These are phyloP conservation scores for Boletus subparvulus DNA, from an alignment of 768 basidiomycete genomes.

Conservation along the genomic window DNA sequence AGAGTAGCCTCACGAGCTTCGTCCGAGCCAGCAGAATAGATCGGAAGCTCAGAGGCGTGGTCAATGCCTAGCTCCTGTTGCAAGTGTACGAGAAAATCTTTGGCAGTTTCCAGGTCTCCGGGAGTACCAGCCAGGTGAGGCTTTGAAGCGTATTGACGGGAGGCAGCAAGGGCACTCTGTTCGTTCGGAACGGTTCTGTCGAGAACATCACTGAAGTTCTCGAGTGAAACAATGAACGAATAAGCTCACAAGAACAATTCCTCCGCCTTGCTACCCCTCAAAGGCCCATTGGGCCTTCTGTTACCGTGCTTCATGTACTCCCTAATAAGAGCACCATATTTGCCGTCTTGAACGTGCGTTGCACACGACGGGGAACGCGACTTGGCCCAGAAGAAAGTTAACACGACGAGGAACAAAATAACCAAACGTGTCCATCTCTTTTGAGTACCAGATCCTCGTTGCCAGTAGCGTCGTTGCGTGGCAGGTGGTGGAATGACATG, in stretches of 20 bases:
- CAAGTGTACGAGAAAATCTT: constrained; percentile 51
- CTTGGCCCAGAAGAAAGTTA: constrained; percentile 17
- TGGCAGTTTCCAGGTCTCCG: constrained; percentile 56
- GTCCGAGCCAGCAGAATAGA: constrained; percentile 57
- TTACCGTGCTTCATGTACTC: constrained; percentile 21
- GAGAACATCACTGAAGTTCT: background rate
- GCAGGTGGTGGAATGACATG: constrained; percentile 21
- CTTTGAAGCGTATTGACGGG: constrained; percentile 49
- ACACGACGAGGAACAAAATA: constrained; percentile 9
- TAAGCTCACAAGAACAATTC: constrained; percentile 43
- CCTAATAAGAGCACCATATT: constrained; percentile 12
- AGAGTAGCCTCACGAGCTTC: constrained; percentile 55
- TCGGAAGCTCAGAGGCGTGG: constrained; percentile 33
- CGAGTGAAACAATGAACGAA: background rate
- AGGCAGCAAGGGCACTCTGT: constrained; percentile 49
- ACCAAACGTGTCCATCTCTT: constrained; percentile 16
- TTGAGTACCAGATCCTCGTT: background rate
- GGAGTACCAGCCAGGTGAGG: constrained; percentile 64
- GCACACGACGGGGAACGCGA: background rate
- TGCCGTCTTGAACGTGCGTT: constrained; percentile 8
- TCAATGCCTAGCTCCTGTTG: constrained; percentile 48
- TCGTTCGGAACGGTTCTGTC: constrained; percentile 51
- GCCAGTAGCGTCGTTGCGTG: constrained; percentile 5
- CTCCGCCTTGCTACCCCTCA: constrained; percentile 41
- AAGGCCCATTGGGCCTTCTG: constrained; percentile 14